These are phyloP conservation scores for Microascus cirrosus DNA, from an alignment of 2,329 filamentous ascomycete genomes.

Conservation along the genomic window DNA sequence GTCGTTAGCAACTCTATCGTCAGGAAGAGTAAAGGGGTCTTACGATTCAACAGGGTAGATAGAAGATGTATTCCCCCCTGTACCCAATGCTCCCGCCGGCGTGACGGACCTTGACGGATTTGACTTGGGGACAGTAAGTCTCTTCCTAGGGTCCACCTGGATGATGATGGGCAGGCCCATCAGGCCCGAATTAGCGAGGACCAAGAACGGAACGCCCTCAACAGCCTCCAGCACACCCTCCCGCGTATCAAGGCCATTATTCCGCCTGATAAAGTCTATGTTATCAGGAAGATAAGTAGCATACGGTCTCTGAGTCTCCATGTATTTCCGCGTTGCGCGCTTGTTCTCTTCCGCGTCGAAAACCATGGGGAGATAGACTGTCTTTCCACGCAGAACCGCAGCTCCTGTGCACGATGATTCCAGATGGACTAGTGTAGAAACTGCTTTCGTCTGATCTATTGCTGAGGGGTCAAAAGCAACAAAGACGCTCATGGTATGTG, in stretches of 20 bases:
- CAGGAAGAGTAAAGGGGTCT: neutral
- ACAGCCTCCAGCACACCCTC: constrained; percentile 23
- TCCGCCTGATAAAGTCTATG: constrained; percentile 30
- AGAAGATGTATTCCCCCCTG: constrained; percentile 18
- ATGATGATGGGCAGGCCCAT: constrained; percentile 21
- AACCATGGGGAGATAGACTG: constrained; percentile 13
- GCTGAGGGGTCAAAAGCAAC: constrained; percentile 19
- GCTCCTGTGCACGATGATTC: constrained; percentile 3
- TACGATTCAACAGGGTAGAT: constrained; percentile 17
- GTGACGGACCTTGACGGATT: constrained; percentile 18
- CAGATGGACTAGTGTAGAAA: neutral
- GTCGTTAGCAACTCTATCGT: no score
- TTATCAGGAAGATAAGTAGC: constrained; percentile 51
- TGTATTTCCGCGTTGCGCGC: constrained; percentile 41
- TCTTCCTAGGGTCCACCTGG: constrained; percentile 3
- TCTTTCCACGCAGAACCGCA: neutral
- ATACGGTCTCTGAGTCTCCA: constrained; percentile 44
- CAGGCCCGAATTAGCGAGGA: constrained; percentile 17
- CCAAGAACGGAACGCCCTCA: constrained; percentile 17
- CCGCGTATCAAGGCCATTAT: constrained; percentile 7
- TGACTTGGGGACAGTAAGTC: constrained; percentile 14
- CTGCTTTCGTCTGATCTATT: no score
- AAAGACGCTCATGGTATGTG: constrained; percentile 17
- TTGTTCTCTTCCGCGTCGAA: constrained; percentile 19
- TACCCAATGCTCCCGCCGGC: constrained; percentile 18